These are phyloP conservation scores for Leucocoprinus leucothites DNA, from an alignment of 768 basidiomycete species.

Conservation along the genomic window DNA sequence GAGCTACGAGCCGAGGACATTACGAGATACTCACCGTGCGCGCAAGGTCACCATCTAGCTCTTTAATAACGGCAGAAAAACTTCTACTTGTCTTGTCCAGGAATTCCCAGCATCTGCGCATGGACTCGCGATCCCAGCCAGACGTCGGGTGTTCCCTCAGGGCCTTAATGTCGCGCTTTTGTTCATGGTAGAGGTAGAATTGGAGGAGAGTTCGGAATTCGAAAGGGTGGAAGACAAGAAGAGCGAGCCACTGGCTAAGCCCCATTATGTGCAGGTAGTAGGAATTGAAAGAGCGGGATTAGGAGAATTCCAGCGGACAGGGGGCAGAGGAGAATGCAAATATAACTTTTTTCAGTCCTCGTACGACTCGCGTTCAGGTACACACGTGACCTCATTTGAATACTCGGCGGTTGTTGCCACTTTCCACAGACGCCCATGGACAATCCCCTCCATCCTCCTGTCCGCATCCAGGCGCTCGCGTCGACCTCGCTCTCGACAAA, in stretches of 20 bases:
- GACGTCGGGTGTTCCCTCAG: conserved; percentile 72
- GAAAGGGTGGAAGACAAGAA: conserved; percentile 73
- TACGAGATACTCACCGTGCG: conserved; percentile 64
- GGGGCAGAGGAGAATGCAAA: neutral
- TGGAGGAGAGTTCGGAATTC: conserved; percentile 85
- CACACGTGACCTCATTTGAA: conserved; percentile 3
- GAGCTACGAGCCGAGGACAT: neutral
- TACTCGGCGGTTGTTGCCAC: neutral
- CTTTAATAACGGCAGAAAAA: conserved; percentile 93
- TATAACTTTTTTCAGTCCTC: conserved; percentile 9
- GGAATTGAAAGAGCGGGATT: neutral
- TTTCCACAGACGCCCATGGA: conserved; percentile 37
- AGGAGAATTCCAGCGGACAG: neutral
- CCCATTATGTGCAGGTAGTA: conserved; percentile 38
- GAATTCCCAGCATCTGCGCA: conserved; percentile 89
- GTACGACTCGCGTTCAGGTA: conserved; percentile 14
- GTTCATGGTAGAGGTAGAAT: conserved; percentile 80
- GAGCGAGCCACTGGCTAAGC: conserved; percentile 55
- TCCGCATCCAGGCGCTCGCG: conserved; percentile 39
- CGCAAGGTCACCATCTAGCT: conserved; percentile 92
- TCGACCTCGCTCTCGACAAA: conserved; percentile 36
- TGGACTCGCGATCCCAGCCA: conserved; percentile 82
- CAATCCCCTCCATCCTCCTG: conserved; percentile 41
- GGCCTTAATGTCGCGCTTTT: conserved; percentile 78
- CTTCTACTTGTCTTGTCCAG: conserved; percentile 86